Conservation (phyloP, 495 filamentous ascomycete species). For the Penicillium psychrofluorescens region DNA sequence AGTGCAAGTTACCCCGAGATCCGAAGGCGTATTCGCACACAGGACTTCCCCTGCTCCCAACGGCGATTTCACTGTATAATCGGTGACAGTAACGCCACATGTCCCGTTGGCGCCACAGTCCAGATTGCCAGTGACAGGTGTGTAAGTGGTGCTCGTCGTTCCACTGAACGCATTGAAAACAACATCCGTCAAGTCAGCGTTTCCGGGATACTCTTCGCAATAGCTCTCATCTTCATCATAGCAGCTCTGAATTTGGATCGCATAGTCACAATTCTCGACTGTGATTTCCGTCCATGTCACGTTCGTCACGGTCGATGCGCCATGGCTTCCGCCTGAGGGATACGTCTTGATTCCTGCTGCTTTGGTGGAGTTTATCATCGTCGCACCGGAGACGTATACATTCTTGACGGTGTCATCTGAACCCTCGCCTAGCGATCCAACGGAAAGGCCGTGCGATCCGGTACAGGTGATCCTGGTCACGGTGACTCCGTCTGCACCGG, state of each 20-base stretch:
- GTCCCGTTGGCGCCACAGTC: conserved; percentile 32
- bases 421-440: conserved; percentile 28
- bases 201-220: conserved; percentile 27
- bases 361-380: conserved; percentile 36
- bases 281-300: conserved; percentile 33
- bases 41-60: conserved; percentile 25
- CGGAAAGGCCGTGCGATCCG: conserved; percentile 36
- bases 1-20: conserved; percentile 29
- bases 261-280: conserved; percentile 35
- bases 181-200: conserved; percentile 27
- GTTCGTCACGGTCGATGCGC: conserved; percentile 29
- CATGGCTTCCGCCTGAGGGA: conserved; percentile 27
- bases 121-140: conserved; percentile 29
- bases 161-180: conserved; percentile 31
- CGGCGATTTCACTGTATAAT: conserved; percentile 25
- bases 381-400: conserved; percentile 26
- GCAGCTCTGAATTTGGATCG: conserved; percentile 42
- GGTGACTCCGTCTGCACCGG: conserved; percentile 29
- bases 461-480: conserved; percentile 30
- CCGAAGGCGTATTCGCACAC: conserved; percentile 33
- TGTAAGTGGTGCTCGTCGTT: conserved; percentile 31
- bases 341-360: conserved; percentile 39
- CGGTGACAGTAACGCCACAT: conserved; percentile 26
- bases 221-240: conserved; percentile 35
- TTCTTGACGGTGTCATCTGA: conserved; percentile 30